Percentiles rank a stretch among this genome's conserved stretches.
These are phyloP conservation scores for Echium plantagineum DNA, from an alignment of 257 asterid genomes.

Conservation along the genomic window DNA sequence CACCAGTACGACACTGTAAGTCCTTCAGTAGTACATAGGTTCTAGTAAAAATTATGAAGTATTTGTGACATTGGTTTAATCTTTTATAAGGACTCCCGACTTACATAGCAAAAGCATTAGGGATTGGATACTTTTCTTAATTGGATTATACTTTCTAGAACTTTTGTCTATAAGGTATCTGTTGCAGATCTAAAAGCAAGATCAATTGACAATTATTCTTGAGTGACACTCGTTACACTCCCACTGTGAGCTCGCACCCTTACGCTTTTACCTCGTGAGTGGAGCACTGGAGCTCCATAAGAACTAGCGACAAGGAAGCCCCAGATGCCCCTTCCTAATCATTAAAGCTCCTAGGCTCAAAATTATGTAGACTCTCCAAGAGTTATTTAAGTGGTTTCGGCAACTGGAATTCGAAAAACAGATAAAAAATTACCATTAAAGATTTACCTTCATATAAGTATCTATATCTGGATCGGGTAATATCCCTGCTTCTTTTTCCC, in stretches of 20 bases:
- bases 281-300: no score
- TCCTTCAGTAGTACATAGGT: no score
- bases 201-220: background rate
- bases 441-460: conserved; percentile 59
- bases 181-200: background rate
- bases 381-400: background rate
- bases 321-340: background rate
- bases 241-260: background rate
- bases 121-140: no score
- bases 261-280: no score
- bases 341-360: background rate
- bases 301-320: background rate
- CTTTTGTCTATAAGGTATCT: no score
- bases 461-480: conserved; percentile 69
- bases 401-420: background rate
- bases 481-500: conserved; percentile 58
- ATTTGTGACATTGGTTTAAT: no score
- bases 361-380: background rate
- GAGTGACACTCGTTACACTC: background rate
- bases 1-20: no score
- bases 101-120: no score
- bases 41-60: no score
- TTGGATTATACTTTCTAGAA: no score
- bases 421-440: background rate
- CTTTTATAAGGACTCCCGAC: no score